phyloP scores from a whole-genome alignment of 352 stramenopile genomes.

The Pythium chondricola region DNA sequence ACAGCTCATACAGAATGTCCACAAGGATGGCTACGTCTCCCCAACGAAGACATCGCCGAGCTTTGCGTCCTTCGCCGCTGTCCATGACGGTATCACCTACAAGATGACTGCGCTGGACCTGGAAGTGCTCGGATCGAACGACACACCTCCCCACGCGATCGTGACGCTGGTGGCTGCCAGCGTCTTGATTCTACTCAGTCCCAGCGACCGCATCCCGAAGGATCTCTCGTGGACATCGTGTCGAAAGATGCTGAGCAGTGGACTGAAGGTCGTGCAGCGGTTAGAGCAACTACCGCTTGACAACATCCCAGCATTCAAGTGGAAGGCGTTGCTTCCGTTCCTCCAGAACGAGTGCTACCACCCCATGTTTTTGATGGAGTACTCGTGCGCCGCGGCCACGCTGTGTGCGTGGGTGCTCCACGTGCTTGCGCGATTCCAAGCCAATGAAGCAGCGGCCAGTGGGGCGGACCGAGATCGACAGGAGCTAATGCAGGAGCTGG shows the following conservation, averaged over 20 bases:
- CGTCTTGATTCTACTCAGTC: conserved; percentile 67
- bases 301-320: conserved; percentile 55
- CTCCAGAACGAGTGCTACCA: conserved; percentile 68
- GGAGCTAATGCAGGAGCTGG: conserved; percentile 48
- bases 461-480: conserved; percentile 40
- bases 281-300: conserved; percentile 34
- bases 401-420: conserved; percentile 67
- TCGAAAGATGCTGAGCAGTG: conserved; percentile 55
- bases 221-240: conserved; percentile 63
- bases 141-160: conserved; percentile 48
- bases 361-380: conserved; percentile 46
- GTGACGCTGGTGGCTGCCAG: conserved; percentile 52
- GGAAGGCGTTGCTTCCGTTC: conserved; percentile 65
- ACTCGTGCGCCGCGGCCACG: conserved; percentile 39
- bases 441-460: conserved; percentile 25
- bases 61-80: conserved; percentile 27
- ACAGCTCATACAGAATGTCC: conserved; percentile 47
- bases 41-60: conserved; percentile 10
- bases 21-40: conserved; percentile 16
- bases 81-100: conserved; percentile 22
- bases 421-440: conserved; percentile 28
- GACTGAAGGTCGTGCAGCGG: conserved; percentile 39
- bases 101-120: conserved; percentile 36
- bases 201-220: conserved; percentile 60
- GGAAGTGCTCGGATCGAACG: conserved; percentile 35